Base-by-base conservation (phyloP, 2,329 filamentous ascomycete species). In the Taxawa tesnikishii region DNA sequence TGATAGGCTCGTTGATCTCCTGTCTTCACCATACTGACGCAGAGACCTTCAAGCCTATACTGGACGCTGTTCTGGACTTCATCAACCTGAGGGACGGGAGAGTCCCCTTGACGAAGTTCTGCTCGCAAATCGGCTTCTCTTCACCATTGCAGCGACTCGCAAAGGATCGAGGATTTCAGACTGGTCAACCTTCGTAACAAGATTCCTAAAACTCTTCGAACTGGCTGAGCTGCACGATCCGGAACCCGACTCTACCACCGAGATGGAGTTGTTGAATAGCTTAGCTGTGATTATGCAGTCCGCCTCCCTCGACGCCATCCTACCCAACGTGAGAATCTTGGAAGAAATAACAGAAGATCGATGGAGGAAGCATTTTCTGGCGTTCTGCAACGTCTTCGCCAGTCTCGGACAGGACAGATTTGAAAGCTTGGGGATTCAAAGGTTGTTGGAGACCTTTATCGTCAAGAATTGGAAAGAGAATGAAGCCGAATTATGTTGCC, bases 391-490 rank as follows among this genome's bases (percentile, higher is more conserved):
- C 10, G 77, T 83, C 32, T 77, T 90, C 43, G 78, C 83, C 0
- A 71, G 83, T 33, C 63, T 92, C 21, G 77, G 85, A 28, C 52
- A 68, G 2, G 71, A 78, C 32, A 71, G 82, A 24, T 98, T 96
- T 49, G 71, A 75, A 33, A 77, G 74, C 41, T 63, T 94, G n/a
- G n/a, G n/a, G n/a, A 68, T 93, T 18, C 65, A 87, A 6, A 78
- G 75, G 23, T 76, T 82, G 36, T 85, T 96, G 44, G 83, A 92
- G 53, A 83, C 73, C 71, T 94, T 90, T 46, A 67, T 94, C 39
- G 63, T 75, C 18, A 68, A 68, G 5, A 75, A 82, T 44, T 92
- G 83, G 83, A 71, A 42, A 51, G 64, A 48, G 67, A 49, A 83
- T 31, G 76, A 83, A 50, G 70, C 78, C 40, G 68, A 78, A 39